Evolutionary conservation across 2,329 filamentous ascomycete genomes (phyloP), one percentile per base, ranked within the genome.

Genomic region (Aspergillus latus): DNA sequence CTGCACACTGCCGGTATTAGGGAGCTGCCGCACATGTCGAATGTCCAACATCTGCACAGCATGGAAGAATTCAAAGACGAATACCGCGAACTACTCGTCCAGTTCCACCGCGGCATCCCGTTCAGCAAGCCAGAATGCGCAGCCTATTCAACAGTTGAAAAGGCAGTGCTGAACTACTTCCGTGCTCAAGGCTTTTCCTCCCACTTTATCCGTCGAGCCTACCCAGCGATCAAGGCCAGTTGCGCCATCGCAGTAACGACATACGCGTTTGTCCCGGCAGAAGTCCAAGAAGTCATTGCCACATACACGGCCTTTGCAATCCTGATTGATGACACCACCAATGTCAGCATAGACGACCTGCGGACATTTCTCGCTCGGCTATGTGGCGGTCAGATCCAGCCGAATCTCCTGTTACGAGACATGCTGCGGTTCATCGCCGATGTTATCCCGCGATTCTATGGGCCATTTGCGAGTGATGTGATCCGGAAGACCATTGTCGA

Each of bases 321-420:
- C 45, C n/a, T 30, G 2, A 48, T 48, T 15, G 45, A 48, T 32
- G 45, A 48, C 28, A 32, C 11, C 45, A 48, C 45, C 45, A 48
- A 48, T 16, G 45, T 48, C 28, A 48, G 8, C 29, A 48, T 28
- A 2, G 45, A 11, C 28, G 45, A 48, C 29, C 45, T 48, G 2
- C 4, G n/a, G 26, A n/a, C n/a, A 5, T 48, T 29, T 10, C n/a
- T 48, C 0, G n/a, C 26, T 32, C 45, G 45, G 28, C 29, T 48
- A 4, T 48, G 45, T 13, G 10, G 45, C 15, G 29, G 45, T 10
- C 26, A 48, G 29, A 21, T 4, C 3, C 45, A 48, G 29, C 45
- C 45, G 7, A 48, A 48, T 13, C 28, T 13, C 6, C 26, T 48
- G 10, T 13, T 48, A 11, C 45, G 30, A 32, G 28, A 15, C 29